Evolutionary conservation across 2,329 filamentous ascomycete species (phyloP), one percentile per base, ranked within the genome.

Genomic region (Epichloe coenophiala): DNA sequence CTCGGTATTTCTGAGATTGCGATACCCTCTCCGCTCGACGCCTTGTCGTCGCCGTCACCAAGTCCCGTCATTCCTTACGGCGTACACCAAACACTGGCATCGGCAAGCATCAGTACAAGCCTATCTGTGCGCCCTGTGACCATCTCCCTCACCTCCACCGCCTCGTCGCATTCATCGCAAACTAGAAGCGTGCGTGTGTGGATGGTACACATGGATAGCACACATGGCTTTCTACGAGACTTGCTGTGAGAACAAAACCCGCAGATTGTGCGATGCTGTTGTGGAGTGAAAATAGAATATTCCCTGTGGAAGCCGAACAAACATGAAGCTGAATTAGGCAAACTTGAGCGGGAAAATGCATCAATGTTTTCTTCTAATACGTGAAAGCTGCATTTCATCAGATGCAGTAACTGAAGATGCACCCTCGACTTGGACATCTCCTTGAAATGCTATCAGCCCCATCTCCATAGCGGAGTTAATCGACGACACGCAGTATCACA

Each of bases 341-440:
- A 54, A 12, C 64, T 68, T 2, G 51, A 47, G 17, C 61, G 54
- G 41, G 66, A 67, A 3, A 55, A 60, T 2, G 61, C 52, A 0
- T 61, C 53, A 13, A 65, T 45, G 4, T 48, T 21, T 9, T 31
- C 40, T 5, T 58, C 55, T 4, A 63, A 56, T 0, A 56, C 47
- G 0, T 9, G 50, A 51, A 6, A 57, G 52, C 2, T 42, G 23
- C 2, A 50, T 23, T 0, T 54, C 54, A 1, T 49, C 46, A 17
- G n/a, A 43, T 0, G 51, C 49, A 15, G 62, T 52, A n/a, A 63
- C 50, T 1, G 56, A 54, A 5, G 57, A 53, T 2, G 66, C 53
- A 27, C 55, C 59, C 3, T 60, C 51, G n/a, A 63, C 33, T 23
- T 68, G 65, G 0, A 54, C 55, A 6, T 60, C 53, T 45, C 60